These are phyloP conservation scores for Fusarium sp. DNA, from an alignment of 2,329 filamentous ascomycete genomes.

Conservation along the genomic window DNA sequence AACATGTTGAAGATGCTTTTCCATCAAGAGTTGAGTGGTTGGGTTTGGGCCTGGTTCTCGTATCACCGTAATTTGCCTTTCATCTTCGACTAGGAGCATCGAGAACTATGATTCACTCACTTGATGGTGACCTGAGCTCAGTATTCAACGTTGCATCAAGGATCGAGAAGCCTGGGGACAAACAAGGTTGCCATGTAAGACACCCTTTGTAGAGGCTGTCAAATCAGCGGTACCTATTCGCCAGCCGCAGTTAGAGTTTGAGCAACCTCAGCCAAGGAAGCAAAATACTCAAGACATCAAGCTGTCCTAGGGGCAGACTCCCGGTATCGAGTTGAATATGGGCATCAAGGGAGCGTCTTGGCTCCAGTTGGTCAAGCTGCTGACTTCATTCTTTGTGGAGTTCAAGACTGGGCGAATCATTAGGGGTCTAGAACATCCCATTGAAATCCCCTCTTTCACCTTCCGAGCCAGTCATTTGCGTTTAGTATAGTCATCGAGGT, in stretches of 20 bases:
- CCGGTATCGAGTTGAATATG: background rate
- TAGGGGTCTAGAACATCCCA: background rate
- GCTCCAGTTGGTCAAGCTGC: background rate
- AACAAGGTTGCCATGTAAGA: background rate
- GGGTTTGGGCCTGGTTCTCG: background rate
- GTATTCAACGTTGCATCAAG: background rate
- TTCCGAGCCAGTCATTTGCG: background rate
- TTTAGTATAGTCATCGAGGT: background rate
- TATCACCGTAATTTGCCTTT: background rate
- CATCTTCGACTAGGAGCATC: background rate
- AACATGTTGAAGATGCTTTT: conserved; percentile 19
- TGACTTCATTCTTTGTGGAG: background rate
- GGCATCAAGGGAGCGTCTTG: background rate
- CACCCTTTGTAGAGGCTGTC: background rate
- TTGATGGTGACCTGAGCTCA: background rate
- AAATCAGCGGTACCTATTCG: background rate
- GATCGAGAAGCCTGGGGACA: background rate
- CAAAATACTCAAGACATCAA: background rate
- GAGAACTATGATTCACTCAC: background rate
- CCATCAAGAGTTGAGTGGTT: background rate
- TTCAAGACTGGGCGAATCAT: background rate
- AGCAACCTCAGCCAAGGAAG: background rate
- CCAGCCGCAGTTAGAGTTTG: background rate
- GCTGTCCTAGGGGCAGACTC: background rate
- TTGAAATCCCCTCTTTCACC: background rate